These are phyloP conservation scores for Clitoria ternatea DNA, from an alignment of 306 rosid species.

Conservation along the genomic window DNA sequence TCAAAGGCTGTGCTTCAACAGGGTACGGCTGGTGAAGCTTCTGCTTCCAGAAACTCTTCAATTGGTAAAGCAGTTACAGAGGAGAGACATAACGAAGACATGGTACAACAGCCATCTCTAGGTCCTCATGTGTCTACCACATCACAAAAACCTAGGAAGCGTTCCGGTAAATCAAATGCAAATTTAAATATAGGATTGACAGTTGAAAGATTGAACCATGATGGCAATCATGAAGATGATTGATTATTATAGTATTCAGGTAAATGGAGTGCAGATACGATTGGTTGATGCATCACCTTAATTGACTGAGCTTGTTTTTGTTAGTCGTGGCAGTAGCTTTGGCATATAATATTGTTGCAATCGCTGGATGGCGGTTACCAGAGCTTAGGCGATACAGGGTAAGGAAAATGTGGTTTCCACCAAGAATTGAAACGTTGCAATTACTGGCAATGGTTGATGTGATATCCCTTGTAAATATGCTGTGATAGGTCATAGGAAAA, in stretches of 20 bases:
- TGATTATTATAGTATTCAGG: slow-evolving; percentile 35
- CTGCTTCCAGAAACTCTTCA: slow-evolving; percentile 24
- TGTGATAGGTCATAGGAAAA: not conserved
- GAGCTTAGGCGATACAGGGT: slow-evolving; percentile 5
- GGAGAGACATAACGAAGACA: slow-evolving; percentile 26
- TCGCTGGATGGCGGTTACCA: slow-evolving; percentile 15
- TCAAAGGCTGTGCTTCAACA: slow-evolving; percentile 19
- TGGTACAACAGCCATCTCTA: slow-evolving; percentile 41
- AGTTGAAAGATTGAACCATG: slow-evolving; percentile 42
- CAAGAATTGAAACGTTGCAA: slow-evolving; percentile 3
- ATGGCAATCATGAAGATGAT: slow-evolving; percentile 31
- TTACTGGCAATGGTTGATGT: slow-evolving; percentile 13
- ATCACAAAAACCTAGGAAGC: slow-evolving; percentile 49
- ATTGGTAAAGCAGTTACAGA: slow-evolving; percentile 24
- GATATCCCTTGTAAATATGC: slow-evolving; percentile 26
- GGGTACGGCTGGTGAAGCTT: slow-evolving; percentile 17
- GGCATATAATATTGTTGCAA: slow-evolving; percentile 9
- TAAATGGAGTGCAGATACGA: slow-evolving; percentile 31
- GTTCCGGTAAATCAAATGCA: slow-evolving; percentile 34
- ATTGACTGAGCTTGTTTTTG: slow-evolving; percentile 3
- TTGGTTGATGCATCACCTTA: slow-evolving; percentile 25
- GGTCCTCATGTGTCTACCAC: slow-evolving; percentile 33
- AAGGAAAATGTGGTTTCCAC: not conserved
- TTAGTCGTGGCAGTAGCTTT: not conserved
- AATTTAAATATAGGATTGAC: slow-evolving; percentile 36